Evolutionary conservation across 1,284 basidiomycete genomes (phyloP).

Genomic region (Xerocomus nothofagi): DNA sequence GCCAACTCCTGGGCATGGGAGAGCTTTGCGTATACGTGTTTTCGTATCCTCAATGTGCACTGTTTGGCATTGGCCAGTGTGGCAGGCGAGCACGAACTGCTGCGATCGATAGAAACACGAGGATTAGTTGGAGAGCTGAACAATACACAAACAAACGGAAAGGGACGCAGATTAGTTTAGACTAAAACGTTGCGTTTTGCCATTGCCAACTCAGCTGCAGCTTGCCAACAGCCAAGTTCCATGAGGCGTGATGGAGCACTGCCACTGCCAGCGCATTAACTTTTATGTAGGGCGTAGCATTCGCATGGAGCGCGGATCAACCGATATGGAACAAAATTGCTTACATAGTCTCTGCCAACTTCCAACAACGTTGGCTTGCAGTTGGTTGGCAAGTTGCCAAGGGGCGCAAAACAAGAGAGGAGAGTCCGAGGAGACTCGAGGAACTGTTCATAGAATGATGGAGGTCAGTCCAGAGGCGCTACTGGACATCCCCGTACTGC

Average conservation of each 20-base stretch:
- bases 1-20: constrained; percentile 16
- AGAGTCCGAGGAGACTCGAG: background rate
- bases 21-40: background rate
- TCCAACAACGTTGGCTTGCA: background rate
- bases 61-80: constrained; percentile 3
- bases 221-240: constrained; percentile 25
- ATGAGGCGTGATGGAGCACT: constrained; percentile 21
- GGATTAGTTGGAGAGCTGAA: constrained; percentile 3
- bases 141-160: background rate
- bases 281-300: background rate
- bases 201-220: constrained; percentile 2
- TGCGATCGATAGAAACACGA: background rate
- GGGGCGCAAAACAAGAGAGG: background rate
- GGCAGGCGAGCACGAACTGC: no score
- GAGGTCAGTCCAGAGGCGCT: no score
- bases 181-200: constrained; percentile 16
- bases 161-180: background rate
- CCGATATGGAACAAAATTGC: background rate
- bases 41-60: background rate
- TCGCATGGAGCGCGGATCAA: constrained; percentile 4
- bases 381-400: constrained; percentile 16
- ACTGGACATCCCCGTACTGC: background rate
- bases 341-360: background rate
- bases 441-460: background rate
- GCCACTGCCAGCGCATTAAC: background rate